Conservation (phyloP, 1,284 basidiomycete genomes). For the Peniophora sp. region DNA sequence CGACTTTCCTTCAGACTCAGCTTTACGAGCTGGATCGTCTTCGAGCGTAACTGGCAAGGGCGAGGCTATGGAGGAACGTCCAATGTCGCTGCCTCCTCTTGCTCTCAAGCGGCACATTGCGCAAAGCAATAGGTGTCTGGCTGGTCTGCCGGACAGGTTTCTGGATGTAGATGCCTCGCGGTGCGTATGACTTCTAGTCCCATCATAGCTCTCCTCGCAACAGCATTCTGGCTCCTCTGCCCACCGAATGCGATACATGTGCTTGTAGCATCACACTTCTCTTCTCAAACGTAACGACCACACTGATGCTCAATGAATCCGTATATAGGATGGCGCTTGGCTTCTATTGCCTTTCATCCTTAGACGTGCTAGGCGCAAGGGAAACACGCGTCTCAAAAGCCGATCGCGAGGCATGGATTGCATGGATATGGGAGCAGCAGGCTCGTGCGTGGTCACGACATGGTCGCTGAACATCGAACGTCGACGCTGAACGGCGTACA, state of each 20-base stretch:
- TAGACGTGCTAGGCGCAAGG: conserved; percentile 65
- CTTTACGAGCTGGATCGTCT: neutral
- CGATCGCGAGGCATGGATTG: conserved; percentile 59
- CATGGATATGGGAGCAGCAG: conserved; percentile 88
- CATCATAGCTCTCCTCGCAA: no score
- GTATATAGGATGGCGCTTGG: conserved; percentile 60
- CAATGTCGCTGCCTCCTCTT: conserved; percentile 17
- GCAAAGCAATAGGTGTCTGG: conserved; percentile 50
- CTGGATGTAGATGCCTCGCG: conserved; percentile 51
- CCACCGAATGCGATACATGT: no score
- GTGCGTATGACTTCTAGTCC: no score
- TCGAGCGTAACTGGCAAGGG: neutral
- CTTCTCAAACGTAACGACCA: no score
- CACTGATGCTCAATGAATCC: neutral
- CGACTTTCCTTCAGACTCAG: conserved; percentile 10
- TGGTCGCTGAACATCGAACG: neutral
- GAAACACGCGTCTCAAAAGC: conserved; percentile 35
- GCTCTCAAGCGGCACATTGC: conserved; percentile 36
- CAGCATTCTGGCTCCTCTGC: no score
- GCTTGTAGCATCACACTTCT: no score
- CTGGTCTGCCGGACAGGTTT: conserved; percentile 45
- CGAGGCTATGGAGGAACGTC: no score
- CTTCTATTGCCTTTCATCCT: conserved; percentile 78
- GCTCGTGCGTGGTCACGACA: conserved; percentile 33
- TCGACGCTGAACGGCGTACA: conserved; percentile 30